phyloP scores from a whole-genome alignment of 371 early-diverging fungal genomes.

The Mucor mucedo region DNA sequence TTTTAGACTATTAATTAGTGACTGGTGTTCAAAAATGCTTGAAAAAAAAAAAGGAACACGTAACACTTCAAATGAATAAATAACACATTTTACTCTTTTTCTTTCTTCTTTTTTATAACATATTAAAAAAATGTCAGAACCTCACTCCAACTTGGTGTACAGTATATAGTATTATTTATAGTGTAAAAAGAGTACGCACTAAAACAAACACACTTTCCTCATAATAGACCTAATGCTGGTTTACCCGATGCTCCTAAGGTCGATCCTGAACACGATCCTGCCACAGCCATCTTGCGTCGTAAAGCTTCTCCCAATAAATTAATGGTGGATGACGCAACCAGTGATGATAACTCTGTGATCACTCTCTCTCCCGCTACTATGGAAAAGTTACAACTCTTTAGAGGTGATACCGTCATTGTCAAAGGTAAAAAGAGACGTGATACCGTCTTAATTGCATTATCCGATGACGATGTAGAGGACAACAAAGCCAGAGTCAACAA shows the following conservation, averaged over 20 bases:
- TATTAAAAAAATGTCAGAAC: neutral
- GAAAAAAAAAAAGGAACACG: neutral
- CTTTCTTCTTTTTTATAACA: neutral
- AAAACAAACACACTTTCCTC: neutral
- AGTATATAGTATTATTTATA: neutral
- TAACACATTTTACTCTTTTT: neutral
- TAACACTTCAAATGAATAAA: neutral
- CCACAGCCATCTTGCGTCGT: constrained; percentile 93
- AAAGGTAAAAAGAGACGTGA: constrained; percentile 99
- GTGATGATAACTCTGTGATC: constrained; percentile 96
- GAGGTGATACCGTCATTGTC: constrained; percentile 93
- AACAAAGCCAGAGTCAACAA: constrained; percentile 94
- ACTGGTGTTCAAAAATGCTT: too few relatives aligned
- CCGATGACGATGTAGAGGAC: constrained; percentile 91
- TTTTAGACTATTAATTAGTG: too few relatives aligned
- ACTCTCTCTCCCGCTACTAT: constrained; percentile 88
- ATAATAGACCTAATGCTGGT: constrained; percentile 52
- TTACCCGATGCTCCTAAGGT: constrained; percentile 35
- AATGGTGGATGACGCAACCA: constrained; percentile 95
- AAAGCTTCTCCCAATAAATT: constrained; percentile 96
- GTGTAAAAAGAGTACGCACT: neutral
- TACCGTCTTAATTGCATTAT: constrained; percentile 92
- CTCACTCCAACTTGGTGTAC: constrained; percentile 4
- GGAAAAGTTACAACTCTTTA: constrained; percentile 90
- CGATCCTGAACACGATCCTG: constrained; percentile 77